These are phyloP conservation scores for Lecanicillium sp. DNA, from an alignment of 2,329 filamentous ascomycete species.

Conservation along the genomic window DNA sequence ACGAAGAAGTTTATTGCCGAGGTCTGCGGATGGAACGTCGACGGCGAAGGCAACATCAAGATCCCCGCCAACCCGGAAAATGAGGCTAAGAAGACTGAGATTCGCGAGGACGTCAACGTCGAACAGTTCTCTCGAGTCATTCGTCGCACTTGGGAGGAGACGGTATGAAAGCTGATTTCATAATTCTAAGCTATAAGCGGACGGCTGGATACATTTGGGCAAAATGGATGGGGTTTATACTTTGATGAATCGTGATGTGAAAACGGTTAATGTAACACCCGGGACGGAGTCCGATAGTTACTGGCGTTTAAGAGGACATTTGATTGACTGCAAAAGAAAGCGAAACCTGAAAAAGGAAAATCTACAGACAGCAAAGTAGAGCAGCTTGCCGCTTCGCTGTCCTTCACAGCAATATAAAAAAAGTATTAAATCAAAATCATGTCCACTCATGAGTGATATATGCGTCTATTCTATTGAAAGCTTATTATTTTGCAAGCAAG, in stretches of 20 bases:
- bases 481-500: conserved; percentile 8
- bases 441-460: too few species aligned
- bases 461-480: conserved; percentile 9
- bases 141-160: conserved; percentile 76
- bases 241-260: conserved; percentile 3
- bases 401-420: conserved; percentile 4
- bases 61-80: conserved; percentile 94
- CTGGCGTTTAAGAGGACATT: conserved; percentile 11
- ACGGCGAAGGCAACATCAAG: conserved; percentile 55
- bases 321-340: conserved; percentile 8
- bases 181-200: conserved; percentile 6
- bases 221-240: conserved; percentile 2
- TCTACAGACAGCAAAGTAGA: neutral
- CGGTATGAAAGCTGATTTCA: conserved; percentile 17
- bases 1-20: conserved; percentile 74
- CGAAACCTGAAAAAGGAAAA: conserved; percentile 5
- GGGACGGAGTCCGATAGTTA: conserved; percentile 6
- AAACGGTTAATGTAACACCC: conserved; percentile 4
- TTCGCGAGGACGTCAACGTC: conserved; percentile 89
- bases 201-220: neutral
- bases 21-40: conserved; percentile 80
- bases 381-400: conserved; percentile 1
- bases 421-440: neutral
- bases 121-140: conserved; percentile 78
- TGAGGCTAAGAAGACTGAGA: conserved; percentile 91